Evolutionary conservation across 352 stramenopile genomes (phyloP).

Genomic region (Pelagophyceae sp.): DNA sequence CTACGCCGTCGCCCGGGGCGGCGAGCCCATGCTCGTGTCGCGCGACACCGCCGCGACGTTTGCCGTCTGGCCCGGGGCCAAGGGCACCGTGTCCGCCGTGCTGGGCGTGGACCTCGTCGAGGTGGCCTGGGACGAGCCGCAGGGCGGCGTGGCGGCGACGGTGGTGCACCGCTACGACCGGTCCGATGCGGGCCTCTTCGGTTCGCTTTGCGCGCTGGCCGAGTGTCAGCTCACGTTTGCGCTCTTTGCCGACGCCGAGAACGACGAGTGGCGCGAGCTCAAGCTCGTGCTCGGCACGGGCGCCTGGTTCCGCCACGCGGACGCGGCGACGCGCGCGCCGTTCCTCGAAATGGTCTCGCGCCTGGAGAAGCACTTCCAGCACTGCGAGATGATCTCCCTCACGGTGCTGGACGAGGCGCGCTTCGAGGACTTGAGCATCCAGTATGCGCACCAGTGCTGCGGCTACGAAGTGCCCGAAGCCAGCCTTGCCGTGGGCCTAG

Average conservation of each 20-base stretch:
- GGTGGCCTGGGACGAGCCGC: neutral
- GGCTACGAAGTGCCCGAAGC: neutral
- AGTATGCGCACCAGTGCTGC: neutral
- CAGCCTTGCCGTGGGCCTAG: neutral
- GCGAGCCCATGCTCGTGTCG: neutral
- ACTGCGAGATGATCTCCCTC: neutral
- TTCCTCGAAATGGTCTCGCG: neutral
- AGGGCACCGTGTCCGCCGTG: neutral
- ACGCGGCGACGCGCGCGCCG: neutral
- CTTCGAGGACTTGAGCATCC: neutral
- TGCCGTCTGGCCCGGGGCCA: neutral
- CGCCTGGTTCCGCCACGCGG: neutral
- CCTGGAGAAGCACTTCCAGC: neutral
- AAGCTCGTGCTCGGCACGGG: constrained; percentile 1
- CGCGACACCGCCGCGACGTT: neutral
- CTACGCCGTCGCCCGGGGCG: neutral
- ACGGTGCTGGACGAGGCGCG: neutral
- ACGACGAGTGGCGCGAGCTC: neutral
- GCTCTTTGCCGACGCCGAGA: no score
- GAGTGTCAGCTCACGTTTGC: neutral
- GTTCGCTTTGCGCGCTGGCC: neutral
- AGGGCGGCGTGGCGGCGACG: neutral
- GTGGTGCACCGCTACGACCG: neutral
- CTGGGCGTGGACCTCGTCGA: neutral
- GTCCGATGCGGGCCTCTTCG: no score